Conservation (phyloP, 2,329 filamentous ascomycete genomes). For the Fusarium pseudocircinatum region DNA sequence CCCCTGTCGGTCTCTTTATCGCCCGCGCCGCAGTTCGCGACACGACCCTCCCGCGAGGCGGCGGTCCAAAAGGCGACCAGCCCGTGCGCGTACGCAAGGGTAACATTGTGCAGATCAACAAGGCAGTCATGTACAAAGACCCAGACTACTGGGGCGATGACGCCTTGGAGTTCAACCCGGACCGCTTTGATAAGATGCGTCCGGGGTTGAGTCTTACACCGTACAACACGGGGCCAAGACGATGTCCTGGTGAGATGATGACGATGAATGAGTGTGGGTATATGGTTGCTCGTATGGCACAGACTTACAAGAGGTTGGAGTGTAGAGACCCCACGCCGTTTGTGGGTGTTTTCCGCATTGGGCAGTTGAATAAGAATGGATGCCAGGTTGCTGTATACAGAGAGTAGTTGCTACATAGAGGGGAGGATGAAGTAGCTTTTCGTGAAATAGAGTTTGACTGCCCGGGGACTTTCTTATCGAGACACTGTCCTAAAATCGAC, state of each 20-base stretch:
- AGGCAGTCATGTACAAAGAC: slow-evolving; percentile 9
- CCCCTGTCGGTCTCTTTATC: not conserved
- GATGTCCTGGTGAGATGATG: slow-evolving; percentile 10
- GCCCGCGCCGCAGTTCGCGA: slow-evolving; percentile 1
- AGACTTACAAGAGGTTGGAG: not conserved
- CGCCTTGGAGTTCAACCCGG: not conserved
- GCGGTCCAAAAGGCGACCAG: not conserved
- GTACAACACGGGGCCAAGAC: not conserved
- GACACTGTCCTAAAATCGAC: not conserved
- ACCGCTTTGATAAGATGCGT: not conserved
- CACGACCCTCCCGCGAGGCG: not conserved
- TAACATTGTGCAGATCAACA: slow-evolving; percentile 1
- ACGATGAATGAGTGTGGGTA: slow-evolving; percentile 1
- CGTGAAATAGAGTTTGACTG: not conserved
- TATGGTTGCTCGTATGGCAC: not conserved
- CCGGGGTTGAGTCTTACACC: not conserved
- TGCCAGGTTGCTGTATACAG: not conserved
- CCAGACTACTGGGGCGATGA: slow-evolving; percentile 1
- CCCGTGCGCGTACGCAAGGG: slow-evolving; percentile 1
- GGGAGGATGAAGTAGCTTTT: rapidly evolving
- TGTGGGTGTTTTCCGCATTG: slow-evolving; percentile 6
- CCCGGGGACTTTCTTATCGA: not conserved
- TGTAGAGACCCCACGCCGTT: not conserved
- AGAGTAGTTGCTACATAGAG: not conserved
- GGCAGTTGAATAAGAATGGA: slow-evolving; percentile 6